Evolutionary conservation across 2,329 filamentous ascomycete genomes (phyloP).

Genomic region (Alternaria dauci): DNA sequence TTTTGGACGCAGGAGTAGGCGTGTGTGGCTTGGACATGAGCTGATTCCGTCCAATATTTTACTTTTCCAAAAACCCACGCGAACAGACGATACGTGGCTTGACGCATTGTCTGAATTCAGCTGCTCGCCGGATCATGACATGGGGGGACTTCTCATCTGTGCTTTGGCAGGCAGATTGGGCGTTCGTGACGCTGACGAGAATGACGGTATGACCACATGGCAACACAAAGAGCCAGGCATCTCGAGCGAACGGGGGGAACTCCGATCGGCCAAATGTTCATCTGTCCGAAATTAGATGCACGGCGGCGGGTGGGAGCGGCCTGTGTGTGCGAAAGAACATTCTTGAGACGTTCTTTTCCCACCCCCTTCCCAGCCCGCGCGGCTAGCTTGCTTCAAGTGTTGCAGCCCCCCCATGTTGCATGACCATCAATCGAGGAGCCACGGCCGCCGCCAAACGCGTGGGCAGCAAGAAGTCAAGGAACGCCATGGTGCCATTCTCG

Average conservation of each 20-base stretch:
- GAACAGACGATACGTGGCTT: not conserved
- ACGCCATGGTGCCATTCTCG: not conserved
- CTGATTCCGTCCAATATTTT: not conserved
- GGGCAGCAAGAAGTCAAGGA: conserved; percentile 10
- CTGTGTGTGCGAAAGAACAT: conserved; percentile 4
- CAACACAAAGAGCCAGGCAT: not conserved
- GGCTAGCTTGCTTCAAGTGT: conserved; percentile 23
- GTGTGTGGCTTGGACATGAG: not conserved
- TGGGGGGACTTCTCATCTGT: not conserved
- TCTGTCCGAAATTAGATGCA: conserved; percentile 22
- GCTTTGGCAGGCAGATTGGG: not conserved
- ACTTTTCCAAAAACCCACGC: not conserved
- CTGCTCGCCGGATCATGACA: conserved; percentile 4
- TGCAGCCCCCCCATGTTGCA: conserved; percentile 13
- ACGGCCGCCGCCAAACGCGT: conserved; percentile 10
- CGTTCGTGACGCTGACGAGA: not conserved
- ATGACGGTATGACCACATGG: conserved; percentile 1
- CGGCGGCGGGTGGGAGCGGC: not conserved
- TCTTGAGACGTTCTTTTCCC: conserved; percentile 24
- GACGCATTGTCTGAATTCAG: not conserved
- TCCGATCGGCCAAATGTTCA: conserved; percentile 15
- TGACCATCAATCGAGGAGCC: not conserved
- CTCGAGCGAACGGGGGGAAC: not conserved
- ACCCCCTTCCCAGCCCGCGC: not conserved
- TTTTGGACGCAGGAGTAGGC: conserved; percentile 1